These are phyloP conservation scores for Macaranga tanarius DNA, from an alignment of 441 rosid genomes.

Conservation along the genomic window DNA sequence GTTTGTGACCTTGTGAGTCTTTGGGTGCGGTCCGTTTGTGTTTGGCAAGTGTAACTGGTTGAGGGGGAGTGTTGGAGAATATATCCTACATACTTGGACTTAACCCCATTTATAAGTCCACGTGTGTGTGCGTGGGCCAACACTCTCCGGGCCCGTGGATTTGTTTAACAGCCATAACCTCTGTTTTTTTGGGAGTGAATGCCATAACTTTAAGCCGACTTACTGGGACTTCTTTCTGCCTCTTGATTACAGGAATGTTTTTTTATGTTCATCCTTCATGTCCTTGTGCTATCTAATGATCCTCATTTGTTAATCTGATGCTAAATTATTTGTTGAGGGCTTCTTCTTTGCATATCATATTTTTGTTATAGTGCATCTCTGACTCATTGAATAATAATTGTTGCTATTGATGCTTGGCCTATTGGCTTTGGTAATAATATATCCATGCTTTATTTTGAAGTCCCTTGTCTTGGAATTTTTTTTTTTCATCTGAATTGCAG, in stretches of 20 bases:
- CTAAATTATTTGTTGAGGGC: not conserved
- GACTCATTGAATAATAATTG: not conserved
- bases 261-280: not conserved
- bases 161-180: too few relatives aligned
- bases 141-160: too few relatives aligned
- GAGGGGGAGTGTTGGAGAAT: too few relatives aligned
- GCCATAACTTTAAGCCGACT: not conserved
- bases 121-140: too few relatives aligned
- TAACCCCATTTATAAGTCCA: too few relatives aligned
- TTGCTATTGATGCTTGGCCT: not conserved
- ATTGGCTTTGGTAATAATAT: not conserved
- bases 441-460: slow-evolving; percentile 4
- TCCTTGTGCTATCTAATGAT: not conserved
- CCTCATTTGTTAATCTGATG: not conserved
- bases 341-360: not conserved
- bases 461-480: slow-evolving; percentile 10
- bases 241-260: not conserved
- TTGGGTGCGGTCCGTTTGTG: too few relatives aligned
- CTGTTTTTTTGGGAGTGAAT: too few relatives aligned
- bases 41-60: too few relatives aligned
- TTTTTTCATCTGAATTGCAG: slow-evolving; percentile 44
- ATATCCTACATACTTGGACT: too few relatives aligned
- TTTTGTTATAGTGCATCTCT: not conserved
- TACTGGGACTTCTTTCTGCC: not conserved
- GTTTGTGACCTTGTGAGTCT: too few relatives aligned